phyloP scores from a whole-genome alignment of 108 stramenopile genomes.

The Cyclotella atomus region DNA sequence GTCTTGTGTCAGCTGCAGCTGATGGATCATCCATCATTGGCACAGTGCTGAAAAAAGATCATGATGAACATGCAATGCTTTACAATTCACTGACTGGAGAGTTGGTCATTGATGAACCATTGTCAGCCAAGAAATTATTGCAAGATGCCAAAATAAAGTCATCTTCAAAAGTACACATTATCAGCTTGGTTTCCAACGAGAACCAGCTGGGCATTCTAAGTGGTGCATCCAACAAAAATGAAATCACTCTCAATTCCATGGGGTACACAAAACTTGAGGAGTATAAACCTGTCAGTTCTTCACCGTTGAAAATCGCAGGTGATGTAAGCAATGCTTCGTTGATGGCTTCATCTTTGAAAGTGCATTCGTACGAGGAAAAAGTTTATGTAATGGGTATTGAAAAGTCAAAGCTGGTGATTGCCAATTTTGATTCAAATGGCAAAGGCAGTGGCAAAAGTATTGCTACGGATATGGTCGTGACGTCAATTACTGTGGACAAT shows the following conservation, averaged over 20 bases:
- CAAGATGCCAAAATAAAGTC: constrained; percentile 2
- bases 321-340: background rate
- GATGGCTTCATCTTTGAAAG: background rate
- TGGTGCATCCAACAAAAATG: background rate
- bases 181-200: background rate
- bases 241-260: background rate
- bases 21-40: constrained; percentile 10
- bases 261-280: constrained; percentile 3
- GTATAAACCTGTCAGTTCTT: background rate
- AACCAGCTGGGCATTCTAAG: background rate
- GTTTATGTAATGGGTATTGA: constrained; percentile 29
- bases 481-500: background rate
- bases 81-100: constrained; percentile 1
- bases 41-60: constrained; percentile 12
- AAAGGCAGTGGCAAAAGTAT: constrained; percentile 1
- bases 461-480: background rate
- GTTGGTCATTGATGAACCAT: background rate
- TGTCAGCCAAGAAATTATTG: background rate
- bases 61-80: background rate
- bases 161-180: background rate
- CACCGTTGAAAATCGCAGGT: background rate
- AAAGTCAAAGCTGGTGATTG: constrained; percentile 6
- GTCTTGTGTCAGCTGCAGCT: background rate
- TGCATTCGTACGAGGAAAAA: background rate
- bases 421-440: constrained; percentile 6